Conservation (phyloP, 495 filamentous ascomycete species). For the Viridothelium virens region DNA sequence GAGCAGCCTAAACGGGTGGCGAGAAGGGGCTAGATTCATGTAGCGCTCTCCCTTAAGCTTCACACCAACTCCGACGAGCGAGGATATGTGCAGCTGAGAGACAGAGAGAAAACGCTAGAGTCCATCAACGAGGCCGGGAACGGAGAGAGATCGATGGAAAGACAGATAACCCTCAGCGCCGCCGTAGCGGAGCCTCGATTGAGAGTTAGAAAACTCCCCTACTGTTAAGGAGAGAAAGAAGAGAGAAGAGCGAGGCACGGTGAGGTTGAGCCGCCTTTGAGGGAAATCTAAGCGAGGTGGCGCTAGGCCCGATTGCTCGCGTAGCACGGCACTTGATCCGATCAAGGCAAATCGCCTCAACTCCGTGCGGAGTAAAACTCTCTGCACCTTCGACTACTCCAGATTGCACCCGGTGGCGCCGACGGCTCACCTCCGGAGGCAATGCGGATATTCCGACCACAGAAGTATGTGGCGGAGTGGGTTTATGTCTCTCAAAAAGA, state of each 20-base stretch:
- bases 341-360: too few species aligned
- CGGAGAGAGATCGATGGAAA: slow-evolving; percentile 17
- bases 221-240: slow-evolving; percentile 10
- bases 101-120: neutral
- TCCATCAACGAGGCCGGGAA: slow-evolving; percentile 28
- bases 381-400: too few species aligned
- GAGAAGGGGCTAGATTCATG: neutral
- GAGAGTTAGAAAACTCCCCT: slow-evolving; percentile 12
- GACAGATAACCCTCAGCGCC: slow-evolving; percentile 16
- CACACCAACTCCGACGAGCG: slow-evolving; percentile 10
- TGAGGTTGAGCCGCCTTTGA: neutral
- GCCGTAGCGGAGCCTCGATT: slow-evolving; percentile 17
- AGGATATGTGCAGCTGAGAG: neutral
- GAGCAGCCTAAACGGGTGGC: too few species aligned
- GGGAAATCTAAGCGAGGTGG: slow-evolving; percentile 14
- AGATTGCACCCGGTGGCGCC: too few species aligned
- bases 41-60: neutral
- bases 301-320: neutral
- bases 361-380: too few species aligned
- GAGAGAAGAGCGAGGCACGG: neutral
- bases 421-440: too few species aligned
- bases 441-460: too few species aligned
- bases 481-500: too few species aligned
- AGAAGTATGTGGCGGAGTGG: too few species aligned
- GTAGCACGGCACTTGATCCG: neutral